These are phyloP conservation scores for Acanthamoeba castellanii DNA, from an alignment of 208 protist genomes.

Conservation along the genomic window DNA sequence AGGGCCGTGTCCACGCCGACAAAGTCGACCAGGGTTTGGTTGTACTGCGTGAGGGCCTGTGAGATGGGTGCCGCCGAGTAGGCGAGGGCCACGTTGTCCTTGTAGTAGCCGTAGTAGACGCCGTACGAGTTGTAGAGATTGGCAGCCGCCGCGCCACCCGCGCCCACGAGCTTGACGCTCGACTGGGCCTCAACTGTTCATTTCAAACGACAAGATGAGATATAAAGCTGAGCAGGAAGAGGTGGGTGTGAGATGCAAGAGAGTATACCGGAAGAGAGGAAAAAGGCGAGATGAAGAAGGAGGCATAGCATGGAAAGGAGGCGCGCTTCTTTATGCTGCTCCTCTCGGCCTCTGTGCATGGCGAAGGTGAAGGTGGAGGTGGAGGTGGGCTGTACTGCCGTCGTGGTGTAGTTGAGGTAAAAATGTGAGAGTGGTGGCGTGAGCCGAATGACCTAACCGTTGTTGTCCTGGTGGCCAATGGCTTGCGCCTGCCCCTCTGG, in stretches of 20 bases:
- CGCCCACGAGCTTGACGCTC: neutral
- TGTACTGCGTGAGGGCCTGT: neutral
- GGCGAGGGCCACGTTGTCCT: conserved; percentile 26
- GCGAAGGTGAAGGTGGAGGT: neutral
- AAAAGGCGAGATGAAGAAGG: neutral
- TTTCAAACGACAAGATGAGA: neutral
- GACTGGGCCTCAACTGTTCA: neutral
- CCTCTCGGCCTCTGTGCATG: neutral
- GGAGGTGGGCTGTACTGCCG: too few relatives aligned
- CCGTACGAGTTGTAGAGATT: conserved; percentile 19
- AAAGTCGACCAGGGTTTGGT: conserved; percentile 1
- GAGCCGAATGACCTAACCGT: too few relatives aligned
- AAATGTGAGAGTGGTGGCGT: neutral
- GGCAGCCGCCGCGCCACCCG: neutral
- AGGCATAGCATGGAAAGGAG: neutral
- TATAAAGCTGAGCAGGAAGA: neutral
- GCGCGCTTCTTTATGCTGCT: neutral
- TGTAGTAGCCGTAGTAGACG: conserved; percentile 27
- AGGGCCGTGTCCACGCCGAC: conserved; percentile 4
- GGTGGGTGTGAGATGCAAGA: neutral
- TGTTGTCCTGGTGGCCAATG: too few relatives aligned
- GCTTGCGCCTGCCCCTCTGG: too few relatives aligned
- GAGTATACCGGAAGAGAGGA: neutral
- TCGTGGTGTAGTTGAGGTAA: neutral
- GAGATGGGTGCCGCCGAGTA: neutral